Evolutionary conservation across 495 filamentous ascomycete genomes (phyloP).

Genomic region (Clohesyomyces aquaticus): DNA sequence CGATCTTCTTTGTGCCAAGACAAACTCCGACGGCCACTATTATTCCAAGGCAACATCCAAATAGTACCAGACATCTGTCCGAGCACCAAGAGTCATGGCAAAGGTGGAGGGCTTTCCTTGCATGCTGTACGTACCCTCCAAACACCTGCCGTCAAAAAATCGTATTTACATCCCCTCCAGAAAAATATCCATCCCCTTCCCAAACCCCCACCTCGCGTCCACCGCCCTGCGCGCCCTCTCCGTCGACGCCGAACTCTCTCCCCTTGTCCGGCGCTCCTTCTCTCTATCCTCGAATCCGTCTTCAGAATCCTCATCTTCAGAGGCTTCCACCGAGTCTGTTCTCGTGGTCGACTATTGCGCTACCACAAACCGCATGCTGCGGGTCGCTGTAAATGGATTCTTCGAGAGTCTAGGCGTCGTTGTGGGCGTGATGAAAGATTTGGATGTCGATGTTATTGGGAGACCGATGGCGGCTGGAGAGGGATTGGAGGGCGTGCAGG

Average conservation of each 20-base stretch:
- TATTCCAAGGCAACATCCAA: background rate
- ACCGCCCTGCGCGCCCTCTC: conserved; percentile 74
- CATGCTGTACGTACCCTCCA: conserved; percentile 60
- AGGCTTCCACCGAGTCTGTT: conserved; percentile 54
- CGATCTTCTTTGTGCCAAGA: no score
- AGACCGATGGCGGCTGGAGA: conserved; percentile 41
- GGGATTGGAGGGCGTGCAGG: conserved; percentile 47
- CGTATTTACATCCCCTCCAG: conserved; percentile 49
- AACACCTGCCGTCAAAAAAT: background rate
- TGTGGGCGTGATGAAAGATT: conserved; percentile 80
- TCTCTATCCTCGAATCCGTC: conserved; percentile 48
- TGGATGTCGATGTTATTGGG: conserved; percentile 82
- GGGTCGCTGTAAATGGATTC: conserved; percentile 97
- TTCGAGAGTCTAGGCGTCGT: conserved; percentile 88
- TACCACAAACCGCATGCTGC: conserved; percentile 92
- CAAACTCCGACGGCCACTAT: no score
- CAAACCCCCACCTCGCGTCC: conserved; percentile 75
- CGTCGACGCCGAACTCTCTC: conserved; percentile 88
- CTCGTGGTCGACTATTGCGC: conserved; percentile 80
- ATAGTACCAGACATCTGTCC: background rate
- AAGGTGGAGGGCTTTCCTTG: conserved; percentile 66
- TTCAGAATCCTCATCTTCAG: conserved; percentile 38
- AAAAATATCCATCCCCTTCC: conserved; percentile 80
- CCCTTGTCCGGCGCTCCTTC: conserved; percentile 74
- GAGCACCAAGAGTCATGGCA: background rate